Evolutionary conservation across 495 filamentous ascomycete genomes (phyloP).

Genomic region (Copromyces sp.): DNA sequence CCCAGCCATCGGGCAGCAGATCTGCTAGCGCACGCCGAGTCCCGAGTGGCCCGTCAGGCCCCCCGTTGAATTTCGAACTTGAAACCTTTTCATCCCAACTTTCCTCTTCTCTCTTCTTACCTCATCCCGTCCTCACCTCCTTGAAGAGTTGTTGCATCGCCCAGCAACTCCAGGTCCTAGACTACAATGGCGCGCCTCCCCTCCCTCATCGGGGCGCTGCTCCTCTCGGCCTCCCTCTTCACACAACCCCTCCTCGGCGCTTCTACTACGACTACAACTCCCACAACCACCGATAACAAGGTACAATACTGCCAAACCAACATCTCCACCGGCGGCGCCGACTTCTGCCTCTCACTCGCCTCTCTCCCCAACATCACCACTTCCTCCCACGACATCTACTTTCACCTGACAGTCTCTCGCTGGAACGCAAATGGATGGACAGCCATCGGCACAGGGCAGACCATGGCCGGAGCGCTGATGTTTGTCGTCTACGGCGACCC

Average conservation of each 20-base stretch:
- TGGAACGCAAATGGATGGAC: conserved; percentile 17
- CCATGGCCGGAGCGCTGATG: conserved; percentile 21
- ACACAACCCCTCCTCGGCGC: not conserved
- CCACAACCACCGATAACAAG: not conserved
- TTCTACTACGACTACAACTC: not conserved
- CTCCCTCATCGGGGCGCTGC: not conserved
- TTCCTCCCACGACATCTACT: conserved; percentile 11
- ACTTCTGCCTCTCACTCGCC: conserved; percentile 18
- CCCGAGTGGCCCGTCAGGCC: not conserved
- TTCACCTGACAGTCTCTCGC: conserved; percentile 12
- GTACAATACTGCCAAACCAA: conserved; percentile 21
- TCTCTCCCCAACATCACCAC: conserved; percentile 15
- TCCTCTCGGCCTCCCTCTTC: not conserved
- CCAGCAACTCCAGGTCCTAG: not conserved
- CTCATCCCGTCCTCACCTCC: not conserved
- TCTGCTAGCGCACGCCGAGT: not conserved
- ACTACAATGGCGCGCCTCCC: not conserved
- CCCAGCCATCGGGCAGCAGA: not conserved
- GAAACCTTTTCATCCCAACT: not conserved
- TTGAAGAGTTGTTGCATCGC: too few species aligned
- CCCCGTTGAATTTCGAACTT: not conserved
- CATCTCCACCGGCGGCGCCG: conserved; percentile 7
- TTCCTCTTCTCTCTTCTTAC: not conserved
- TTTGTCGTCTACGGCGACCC: conserved; percentile 25
- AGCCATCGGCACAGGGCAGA: conserved; percentile 19